phyloP scores from a whole-genome alignment of 75 land plant species.

The Sequoiadendron giganteum region DNA sequence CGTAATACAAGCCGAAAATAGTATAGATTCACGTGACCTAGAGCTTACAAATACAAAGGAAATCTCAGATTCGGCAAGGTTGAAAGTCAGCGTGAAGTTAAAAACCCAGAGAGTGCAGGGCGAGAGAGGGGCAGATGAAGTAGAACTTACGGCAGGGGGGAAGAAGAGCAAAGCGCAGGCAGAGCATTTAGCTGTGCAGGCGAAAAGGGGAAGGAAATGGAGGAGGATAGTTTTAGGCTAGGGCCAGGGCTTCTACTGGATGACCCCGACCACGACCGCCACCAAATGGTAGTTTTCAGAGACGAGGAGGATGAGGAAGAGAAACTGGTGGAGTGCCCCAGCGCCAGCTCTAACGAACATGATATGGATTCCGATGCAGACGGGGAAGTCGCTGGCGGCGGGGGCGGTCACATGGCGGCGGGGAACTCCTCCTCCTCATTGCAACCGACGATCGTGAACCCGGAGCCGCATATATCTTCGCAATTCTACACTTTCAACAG shows the following conservation, averaged over 20 bases:
- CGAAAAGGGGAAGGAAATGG: neutral
- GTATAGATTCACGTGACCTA: neutral
- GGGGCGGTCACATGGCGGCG: neutral
- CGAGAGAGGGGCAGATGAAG: neutral
- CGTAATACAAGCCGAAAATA: neutral
- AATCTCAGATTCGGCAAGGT: neutral
- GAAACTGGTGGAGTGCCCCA: slow-evolving; percentile 3
- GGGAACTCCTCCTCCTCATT: neutral
- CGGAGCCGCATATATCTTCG: slow-evolving; percentile 67
- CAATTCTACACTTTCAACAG: slow-evolving; percentile 87
- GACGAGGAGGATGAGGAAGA: slow-evolving; percentile 1
- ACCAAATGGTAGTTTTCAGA: slow-evolving; percentile 13
- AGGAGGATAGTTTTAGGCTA: slow-evolving; percentile 9
- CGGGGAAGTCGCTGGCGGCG: neutral
- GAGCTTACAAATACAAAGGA: neutral
- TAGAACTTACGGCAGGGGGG: neutral
- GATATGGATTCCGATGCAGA: slow-evolving; percentile 15
- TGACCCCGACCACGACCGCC: neutral
- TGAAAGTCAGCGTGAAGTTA: neutral
- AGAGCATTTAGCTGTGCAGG: neutral
- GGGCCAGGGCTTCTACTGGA: slow-evolving; percentile 1
- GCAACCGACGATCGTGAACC: slow-evolving; percentile 26
- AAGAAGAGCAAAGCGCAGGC: neutral
- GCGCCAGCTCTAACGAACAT: slow-evolving; percentile 6
- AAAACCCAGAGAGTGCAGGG: neutral